phyloP scores from a whole-genome alignment of 2,329 filamentous ascomycete genomes.

The Alternaria infectoria region DNA sequence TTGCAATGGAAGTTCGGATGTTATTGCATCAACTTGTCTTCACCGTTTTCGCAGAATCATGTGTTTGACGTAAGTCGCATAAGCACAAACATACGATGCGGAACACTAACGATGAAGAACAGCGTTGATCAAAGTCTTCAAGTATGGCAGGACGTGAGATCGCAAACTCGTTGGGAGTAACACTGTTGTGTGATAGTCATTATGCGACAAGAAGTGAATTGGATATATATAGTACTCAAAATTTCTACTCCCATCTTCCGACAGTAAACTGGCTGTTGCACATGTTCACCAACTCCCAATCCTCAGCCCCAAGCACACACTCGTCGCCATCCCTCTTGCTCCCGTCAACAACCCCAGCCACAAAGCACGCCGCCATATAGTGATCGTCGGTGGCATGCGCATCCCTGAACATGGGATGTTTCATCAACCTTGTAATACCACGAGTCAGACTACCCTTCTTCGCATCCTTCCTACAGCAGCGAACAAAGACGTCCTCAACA shows the following conservation, averaged over 20 bases:
- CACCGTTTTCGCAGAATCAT: background rate
- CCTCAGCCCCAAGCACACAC: slow-evolving; percentile 37
- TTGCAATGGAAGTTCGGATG: too few relatives aligned
- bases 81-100: background rate
- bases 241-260: slow-evolving; percentile 27
- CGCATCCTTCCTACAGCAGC: slow-evolving; percentile 55
- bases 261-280: slow-evolving; percentile 45
- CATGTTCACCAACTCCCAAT: slow-evolving; percentile 45
- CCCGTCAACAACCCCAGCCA: slow-evolving; percentile 57
- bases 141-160: background rate
- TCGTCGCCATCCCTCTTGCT: slow-evolving; percentile 26
- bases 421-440: slow-evolving; percentile 68
- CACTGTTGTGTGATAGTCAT: background rate
- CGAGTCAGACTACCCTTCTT: slow-evolving; percentile 57
- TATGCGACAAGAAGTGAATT: background rate
- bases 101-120: background rate
- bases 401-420: slow-evolving; percentile 69
- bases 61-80: background rate
- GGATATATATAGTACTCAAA: background rate
- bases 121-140: background rate
- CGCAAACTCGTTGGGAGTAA: background rate
- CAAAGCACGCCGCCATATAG: slow-evolving; percentile 70
- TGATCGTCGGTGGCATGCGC: slow-evolving; percentile 75
- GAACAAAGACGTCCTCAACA: slow-evolving; percentile 65
- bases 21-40: background rate